Conservation (phyloP, 2,329 filamentous ascomycete species). For the Fusarium annulatum region DNA sequence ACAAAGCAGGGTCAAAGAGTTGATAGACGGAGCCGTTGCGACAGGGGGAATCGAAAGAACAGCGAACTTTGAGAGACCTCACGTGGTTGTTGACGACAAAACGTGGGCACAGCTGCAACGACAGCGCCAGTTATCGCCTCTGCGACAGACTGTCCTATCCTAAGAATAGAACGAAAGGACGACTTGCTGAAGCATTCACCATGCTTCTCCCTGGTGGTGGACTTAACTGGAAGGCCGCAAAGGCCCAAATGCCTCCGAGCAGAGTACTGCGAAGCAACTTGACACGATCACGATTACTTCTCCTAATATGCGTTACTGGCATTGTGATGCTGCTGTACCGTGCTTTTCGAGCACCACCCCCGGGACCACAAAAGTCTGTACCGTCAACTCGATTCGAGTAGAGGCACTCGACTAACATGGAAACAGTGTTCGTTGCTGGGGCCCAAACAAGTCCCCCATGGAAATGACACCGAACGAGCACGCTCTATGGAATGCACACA, state of each 20-base stretch:
- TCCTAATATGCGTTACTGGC: slow-evolving; percentile 76
- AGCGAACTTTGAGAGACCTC: background rate
- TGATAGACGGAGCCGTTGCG: slow-evolving; percentile 13
- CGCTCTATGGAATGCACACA: slow-evolving; percentile 86
- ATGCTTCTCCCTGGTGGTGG: slow-evolving; percentile 94
- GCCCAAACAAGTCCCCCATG: slow-evolving; percentile 94
- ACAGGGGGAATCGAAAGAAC: slow-evolving; percentile 1
- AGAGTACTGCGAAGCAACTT: slow-evolving; percentile 77
- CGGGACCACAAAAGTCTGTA: slow-evolving; percentile 87
- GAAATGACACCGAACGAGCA: slow-evolving; percentile 94
- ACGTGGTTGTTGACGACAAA: slow-evolving; percentile 23
- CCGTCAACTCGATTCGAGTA: slow-evolving; percentile 1
- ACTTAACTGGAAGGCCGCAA: slow-evolving; percentile 92
- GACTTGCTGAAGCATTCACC: slow-evolving; percentile 48
- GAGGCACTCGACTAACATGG: slow-evolving; percentile 42
- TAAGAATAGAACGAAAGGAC: slow-evolving; percentile 31
- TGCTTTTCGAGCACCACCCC: slow-evolving; percentile 81
- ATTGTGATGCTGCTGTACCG: slow-evolving; percentile 88
- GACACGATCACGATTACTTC: slow-evolving; percentile 80
- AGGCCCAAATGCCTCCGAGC: slow-evolving; percentile 79
- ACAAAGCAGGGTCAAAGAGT: slow-evolving; percentile 2
- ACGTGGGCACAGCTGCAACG: slow-evolving; percentile 11
- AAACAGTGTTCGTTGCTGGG: slow-evolving; percentile 94
- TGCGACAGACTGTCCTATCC: slow-evolving; percentile 20
- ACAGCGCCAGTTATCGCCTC: slow-evolving; percentile 7